Conservation (phyloP, 768 basidiomycete species). For the Mycena capillaripes region DNA sequence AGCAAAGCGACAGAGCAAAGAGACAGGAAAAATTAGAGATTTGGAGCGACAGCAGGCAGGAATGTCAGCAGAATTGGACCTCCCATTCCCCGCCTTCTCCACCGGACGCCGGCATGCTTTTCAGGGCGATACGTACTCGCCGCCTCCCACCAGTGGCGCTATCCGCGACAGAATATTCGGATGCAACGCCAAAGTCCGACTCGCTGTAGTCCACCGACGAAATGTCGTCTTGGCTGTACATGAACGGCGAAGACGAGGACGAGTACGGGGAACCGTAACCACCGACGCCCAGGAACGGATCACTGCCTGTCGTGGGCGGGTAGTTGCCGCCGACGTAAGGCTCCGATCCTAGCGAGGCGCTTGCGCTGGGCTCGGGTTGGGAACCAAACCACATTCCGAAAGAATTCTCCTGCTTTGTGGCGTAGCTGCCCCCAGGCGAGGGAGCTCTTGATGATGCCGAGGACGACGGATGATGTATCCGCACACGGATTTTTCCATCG, state of each 20-base stretch:
- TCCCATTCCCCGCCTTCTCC: constrained; percentile 86
- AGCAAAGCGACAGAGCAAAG: constrained; percentile 32
- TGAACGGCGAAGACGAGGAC: constrained; percentile 50
- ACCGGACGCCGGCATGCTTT: constrained; percentile 71
- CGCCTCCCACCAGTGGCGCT: constrained; percentile 56
- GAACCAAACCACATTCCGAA: constrained; percentile 44
- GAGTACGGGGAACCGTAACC: constrained; percentile 53
- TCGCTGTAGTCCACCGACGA: constrained; percentile 47
- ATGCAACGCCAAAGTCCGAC: constrained; percentile 53
- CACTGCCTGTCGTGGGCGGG: constrained; percentile 52
- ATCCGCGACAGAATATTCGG: constrained; percentile 53
- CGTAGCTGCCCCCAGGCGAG: constrained; percentile 43
- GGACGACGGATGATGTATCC: constrained; percentile 77
- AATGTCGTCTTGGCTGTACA: constrained; percentile 50
- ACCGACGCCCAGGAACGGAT: constrained; percentile 75
- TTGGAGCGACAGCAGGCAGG: constrained; percentile 21
- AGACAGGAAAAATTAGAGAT: constrained; percentile 1
- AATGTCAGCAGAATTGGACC: constrained; percentile 73
- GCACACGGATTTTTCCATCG: constrained; percentile 80
- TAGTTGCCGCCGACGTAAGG: constrained; percentile 38
- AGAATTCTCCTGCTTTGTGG: constrained; percentile 34
- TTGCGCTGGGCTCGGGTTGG: constrained; percentile 36
- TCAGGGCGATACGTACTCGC: constrained; percentile 77
- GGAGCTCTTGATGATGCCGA: constrained; percentile 58
- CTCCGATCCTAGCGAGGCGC: constrained; percentile 54